These are phyloP conservation scores for Fusarium solani-melongenae DNA, from an alignment of 2,329 filamentous ascomycete species.

Conservation along the genomic window DNA sequence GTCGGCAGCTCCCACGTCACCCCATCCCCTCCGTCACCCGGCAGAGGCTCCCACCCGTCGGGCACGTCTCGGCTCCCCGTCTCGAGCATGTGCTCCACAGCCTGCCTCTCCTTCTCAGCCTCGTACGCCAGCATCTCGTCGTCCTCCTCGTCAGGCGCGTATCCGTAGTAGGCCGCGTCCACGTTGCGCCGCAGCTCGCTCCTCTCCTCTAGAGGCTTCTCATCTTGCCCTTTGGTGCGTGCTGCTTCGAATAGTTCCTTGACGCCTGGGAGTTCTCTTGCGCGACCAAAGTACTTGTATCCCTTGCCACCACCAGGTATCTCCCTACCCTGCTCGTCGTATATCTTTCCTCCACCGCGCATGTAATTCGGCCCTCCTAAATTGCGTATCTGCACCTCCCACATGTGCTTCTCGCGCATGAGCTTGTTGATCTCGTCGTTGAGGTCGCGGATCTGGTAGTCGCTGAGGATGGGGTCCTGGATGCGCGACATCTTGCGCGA, in stretches of 20 bases:
- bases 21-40: slow-evolving; percentile 88
- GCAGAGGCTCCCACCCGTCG: slow-evolving; percentile 84
- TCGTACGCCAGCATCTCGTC: slow-evolving; percentile 84
- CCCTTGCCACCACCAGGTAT: slow-evolving; percentile 84
- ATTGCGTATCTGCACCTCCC: slow-evolving; percentile 96
- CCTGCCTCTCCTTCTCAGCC: slow-evolving; percentile 83
- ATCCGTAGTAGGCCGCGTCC: slow-evolving; percentile 96
- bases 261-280: slow-evolving; percentile 89
- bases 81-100: slow-evolving; percentile 73
- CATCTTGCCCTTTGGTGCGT: slow-evolving; percentile 64
- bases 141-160: slow-evolving; percentile 92
- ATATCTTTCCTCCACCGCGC: slow-evolving; percentile 76
- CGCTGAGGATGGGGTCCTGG: slow-evolving; percentile 89
- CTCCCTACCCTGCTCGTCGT: slow-evolving; percentile 79
- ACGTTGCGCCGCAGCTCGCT: slow-evolving; percentile 80
- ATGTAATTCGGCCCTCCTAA: slow-evolving; percentile 98
- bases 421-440: slow-evolving; percentile 99
- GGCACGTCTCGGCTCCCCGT: slow-evolving; percentile 67
- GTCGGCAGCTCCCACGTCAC: slow-evolving; percentile 85
- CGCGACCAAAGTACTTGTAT: slow-evolving; percentile 93
- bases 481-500: slow-evolving; percentile 96
- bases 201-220: slow-evolving; percentile 74
- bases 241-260: slow-evolving; percentile 95
- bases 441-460: slow-evolving; percentile 96
- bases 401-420: slow-evolving; percentile 99